Evolutionary conservation across 371 early-diverging fungal species (phyloP).

Genomic region (Mortierella polycephala): DNA sequence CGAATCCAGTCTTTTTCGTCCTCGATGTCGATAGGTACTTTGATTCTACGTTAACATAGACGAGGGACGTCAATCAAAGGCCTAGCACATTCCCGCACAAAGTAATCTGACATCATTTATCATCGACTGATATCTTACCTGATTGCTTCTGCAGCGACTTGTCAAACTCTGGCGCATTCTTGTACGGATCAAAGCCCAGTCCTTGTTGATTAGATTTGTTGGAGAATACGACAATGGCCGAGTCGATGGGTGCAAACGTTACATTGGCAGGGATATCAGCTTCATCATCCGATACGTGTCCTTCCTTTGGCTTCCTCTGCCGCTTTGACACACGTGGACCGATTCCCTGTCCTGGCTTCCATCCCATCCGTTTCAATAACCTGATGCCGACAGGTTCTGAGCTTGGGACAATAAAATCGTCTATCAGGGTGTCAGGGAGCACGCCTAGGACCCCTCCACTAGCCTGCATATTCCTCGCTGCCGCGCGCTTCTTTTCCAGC

Average conservation of each 20-base stretch:
- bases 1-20: slow-evolving; percentile 9
- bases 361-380: slow-evolving; percentile 82
- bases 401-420: slow-evolving; percentile 72
- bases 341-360: slow-evolving; percentile 88
- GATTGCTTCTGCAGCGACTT: slow-evolving; percentile 17
- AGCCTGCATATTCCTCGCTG: slow-evolving; percentile 58
- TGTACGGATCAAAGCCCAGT: slow-evolving; percentile 75
- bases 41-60: slow-evolving; percentile 10
- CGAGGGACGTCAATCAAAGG: background rate
- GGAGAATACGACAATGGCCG: slow-evolving; percentile 64
- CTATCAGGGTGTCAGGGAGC: slow-evolving; percentile 59
- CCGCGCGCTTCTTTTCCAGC: slow-evolving; percentile 59
- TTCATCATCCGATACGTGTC: slow-evolving; percentile 56
- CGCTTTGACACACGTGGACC: slow-evolving; percentile 69
- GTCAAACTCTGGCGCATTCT: slow-evolving; percentile 72
- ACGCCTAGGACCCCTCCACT: slow-evolving; percentile 55
- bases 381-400: slow-evolving; percentile 69
- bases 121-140: slow-evolving; percentile 47
- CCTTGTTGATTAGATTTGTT: slow-evolving; percentile 73
- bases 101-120: background rate
- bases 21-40: slow-evolving; percentile 23
- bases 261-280: slow-evolving; percentile 57
- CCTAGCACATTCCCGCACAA: too few relatives aligned
- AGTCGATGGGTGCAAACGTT: slow-evolving; percentile 82
- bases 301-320: slow-evolving; percentile 47